phyloP scores from a whole-genome alignment of 208 protist species.

The Leishmania gerbilli region DNA sequence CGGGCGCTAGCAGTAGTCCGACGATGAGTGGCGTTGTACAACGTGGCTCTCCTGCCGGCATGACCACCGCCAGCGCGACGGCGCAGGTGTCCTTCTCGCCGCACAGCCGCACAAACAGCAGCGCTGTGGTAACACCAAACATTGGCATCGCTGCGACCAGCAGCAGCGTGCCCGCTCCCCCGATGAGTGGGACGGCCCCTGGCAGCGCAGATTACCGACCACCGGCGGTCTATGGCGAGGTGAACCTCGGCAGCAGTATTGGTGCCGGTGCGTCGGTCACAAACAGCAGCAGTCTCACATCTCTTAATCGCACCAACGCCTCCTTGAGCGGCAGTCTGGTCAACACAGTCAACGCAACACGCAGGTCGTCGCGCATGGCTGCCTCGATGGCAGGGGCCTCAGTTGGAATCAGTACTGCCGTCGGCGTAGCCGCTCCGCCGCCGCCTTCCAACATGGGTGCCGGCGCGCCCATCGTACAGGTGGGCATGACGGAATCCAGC shows the following conservation, averaged over 20 bases:
- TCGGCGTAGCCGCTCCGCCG: background rate
- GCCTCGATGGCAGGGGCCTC: background rate
- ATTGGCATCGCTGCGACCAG: background rate
- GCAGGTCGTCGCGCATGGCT: background rate
- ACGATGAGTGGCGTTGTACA: background rate
- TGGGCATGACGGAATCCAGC: background rate
- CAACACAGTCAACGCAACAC: background rate
- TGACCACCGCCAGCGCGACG: background rate
- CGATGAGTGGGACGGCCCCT: background rate
- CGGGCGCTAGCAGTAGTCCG: background rate
- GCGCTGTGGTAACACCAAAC: background rate
- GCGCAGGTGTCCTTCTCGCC: slow-evolving; percentile 10
- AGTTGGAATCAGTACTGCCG: background rate
- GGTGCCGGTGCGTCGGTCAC: background rate
- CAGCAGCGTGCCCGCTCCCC: background rate
- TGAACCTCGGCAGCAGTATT: background rate
- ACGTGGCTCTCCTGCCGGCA: background rate
- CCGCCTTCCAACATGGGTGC: background rate
- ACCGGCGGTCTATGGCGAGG: slow-evolving; percentile 16
- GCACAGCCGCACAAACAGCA: slow-evolving; percentile 19
- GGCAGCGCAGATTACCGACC: slow-evolving; percentile 10
- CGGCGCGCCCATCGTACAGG: background rate
- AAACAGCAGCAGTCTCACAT: background rate
- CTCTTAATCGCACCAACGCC: background rate
- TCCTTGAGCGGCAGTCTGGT: background rate